Evolutionary conservation across 2,329 filamentous ascomycete genomes (phyloP).

Genomic region (Fusarium sarcochroum): DNA sequence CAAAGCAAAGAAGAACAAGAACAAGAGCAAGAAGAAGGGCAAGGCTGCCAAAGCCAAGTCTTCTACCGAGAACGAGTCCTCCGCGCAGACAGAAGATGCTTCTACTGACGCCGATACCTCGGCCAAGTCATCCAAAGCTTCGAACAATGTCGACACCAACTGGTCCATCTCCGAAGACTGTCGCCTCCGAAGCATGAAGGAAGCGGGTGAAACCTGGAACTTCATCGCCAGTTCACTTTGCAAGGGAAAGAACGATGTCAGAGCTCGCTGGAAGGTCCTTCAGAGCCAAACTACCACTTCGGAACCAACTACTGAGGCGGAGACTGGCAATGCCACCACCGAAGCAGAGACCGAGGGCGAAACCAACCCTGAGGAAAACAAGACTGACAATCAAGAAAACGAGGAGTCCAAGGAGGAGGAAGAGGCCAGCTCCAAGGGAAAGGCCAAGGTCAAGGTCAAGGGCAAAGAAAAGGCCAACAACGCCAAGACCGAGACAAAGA

Average conservation of each 20-base stretch:
- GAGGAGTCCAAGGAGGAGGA: background rate
- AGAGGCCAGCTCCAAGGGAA: background rate
- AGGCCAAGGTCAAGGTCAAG: constrained; percentile 12
- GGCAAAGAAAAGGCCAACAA: background rate
- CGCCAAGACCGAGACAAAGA: constrained; percentile 16
- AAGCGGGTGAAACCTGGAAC: constrained; percentile 49
- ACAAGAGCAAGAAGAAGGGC: constrained; percentile 23
- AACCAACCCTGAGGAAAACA: background rate
- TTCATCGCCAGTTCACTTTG: constrained; percentile 50
- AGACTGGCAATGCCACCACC: background rate
- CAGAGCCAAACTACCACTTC: constrained; percentile 35
- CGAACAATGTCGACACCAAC: constrained; percentile 7
- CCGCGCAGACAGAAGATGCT: background rate
- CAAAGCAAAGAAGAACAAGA: constrained; percentile 21
- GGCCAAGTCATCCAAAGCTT: constrained; percentile 10
- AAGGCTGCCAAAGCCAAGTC: constrained; percentile 4
- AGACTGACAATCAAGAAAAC: constrained; percentile 1
- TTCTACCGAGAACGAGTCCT: constrained; percentile 23
- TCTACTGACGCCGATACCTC: constrained; percentile 15
- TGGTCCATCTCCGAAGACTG: constrained; percentile 56
- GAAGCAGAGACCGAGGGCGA: background rate
- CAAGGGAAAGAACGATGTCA: constrained; percentile 50
- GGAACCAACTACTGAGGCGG: constrained; percentile 1
- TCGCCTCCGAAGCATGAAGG: constrained; percentile 54
- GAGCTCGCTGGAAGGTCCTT: constrained; percentile 53